Base-by-base conservation (phyloP, 2,329 filamentous ascomycete genomes). In the Diplodia sapinea region DNA sequence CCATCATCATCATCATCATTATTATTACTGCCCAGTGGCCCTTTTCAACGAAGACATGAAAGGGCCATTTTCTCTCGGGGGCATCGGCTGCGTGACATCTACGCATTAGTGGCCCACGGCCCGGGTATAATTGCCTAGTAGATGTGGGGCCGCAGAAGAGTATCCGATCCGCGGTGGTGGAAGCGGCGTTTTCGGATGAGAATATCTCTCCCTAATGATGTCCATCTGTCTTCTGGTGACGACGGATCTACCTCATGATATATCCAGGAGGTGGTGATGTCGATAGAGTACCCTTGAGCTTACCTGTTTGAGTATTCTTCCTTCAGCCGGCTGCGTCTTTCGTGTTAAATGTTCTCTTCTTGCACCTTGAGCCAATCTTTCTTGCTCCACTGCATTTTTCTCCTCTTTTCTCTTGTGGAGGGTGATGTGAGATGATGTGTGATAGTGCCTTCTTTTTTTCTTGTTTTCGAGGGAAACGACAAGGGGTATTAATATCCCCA, bases 361-460 rank as follows among this genome's bases (percentile, higher is more conserved):
- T 47, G 23, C 56, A 36, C n/a, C 29, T 36, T 36, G 52, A 59
- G 38, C 56, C 29, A 47, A 20, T 43, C 20, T 59, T 47, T 59
- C 23, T 59, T 20, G 36, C 33, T 62, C 43, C 29, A 29, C 40
- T 20, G 40, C 40, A 49, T 12, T 50, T 50, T 33, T 61, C 49
- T 40, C 40, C 26, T 20, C 43, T 49, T 17, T 31, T 49, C 17
- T 29, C 9, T 62, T n/a, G 40, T 20, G 17, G 31, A 26, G 29
- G n/a, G 15, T 26, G 43, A 40, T 38, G 54, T 9, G 23, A 17
- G 51, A 17, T 54, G 36, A 62, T 23, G 43, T 47, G 43, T n/a
- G 43, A 62, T 36, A 43, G 49, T 62, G 57, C 57, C 57, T 62
- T 62, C 57, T 62, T 62, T 62, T 62, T 62, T 49, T 62, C 38